Evolutionary conservation across 2,329 filamentous ascomycete species (phyloP), one percentile per base, ranked within the genome.

Genomic region (Aspergillus japonicus): DNA sequence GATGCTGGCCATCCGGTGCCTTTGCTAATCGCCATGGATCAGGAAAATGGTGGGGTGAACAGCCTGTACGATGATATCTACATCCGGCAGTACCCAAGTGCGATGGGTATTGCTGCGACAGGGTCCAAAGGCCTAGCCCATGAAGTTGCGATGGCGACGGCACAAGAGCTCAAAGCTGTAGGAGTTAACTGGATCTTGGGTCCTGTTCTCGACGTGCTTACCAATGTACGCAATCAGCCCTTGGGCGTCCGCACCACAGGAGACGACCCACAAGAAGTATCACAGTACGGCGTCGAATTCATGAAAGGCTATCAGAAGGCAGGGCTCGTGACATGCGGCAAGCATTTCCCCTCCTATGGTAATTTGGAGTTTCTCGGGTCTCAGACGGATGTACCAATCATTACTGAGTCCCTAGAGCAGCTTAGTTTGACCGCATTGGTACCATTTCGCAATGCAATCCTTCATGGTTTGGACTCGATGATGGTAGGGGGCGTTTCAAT

Each of bases 1-100:
- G 85, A 96, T 76, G 89, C 94, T 61, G 94, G 94, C 21, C 94
- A 98, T 75, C 89, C 90, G 3, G 89, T 94, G 2, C 95, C 95
- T 2, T 80, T 99, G 19, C 82, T 96, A 57, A 97, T 99, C 68
- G 93, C 90, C 44, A 81, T 98, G 42, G 95, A 98, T 72, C 95
- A 99, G 74, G 95, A 99, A 75, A 98, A 99, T 86, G 95, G 95
- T 64, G 93, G 94, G 3, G 94, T 97, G 74, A 98, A 97, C 79
- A 96, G 92, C 77, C 84, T 98, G 2, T 97, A 96, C 71, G 94
- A 98, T 74, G 92, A 96, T 68, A 91, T 95, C 70, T 95, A 93
- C 73, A 94, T 98, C 67, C 92, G 92, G 66, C 95, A 98, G 73
- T 99, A 96, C 68, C 95, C 95, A 8, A 96, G 93, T 71, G 91